A percentile compares a stretch with the other conserved stretches of the same genome.
Conservation (phyloP, 2,329 filamentous ascomycete species). For the Trichophyton schoenleinii region DNA sequence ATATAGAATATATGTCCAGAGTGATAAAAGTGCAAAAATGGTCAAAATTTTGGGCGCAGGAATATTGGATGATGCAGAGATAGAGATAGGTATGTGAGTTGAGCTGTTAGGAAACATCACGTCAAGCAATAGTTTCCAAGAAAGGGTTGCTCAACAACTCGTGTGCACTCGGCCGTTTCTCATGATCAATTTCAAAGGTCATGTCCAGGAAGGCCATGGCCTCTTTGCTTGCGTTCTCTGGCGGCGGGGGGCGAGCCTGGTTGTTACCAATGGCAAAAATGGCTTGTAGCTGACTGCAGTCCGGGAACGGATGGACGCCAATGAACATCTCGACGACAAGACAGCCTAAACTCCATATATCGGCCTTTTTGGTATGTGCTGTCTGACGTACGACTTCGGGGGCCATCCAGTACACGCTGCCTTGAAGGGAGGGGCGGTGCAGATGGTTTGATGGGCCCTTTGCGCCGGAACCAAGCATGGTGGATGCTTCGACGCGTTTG, state of each 20-base stretch:
- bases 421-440: slow-evolving; percentile 66
- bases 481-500: slow-evolving; percentile 89
- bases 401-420: slow-evolving; percentile 99
- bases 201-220: slow-evolving; percentile 70
- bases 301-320: slow-evolving; percentile 87
- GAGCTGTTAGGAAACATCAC: background rate
- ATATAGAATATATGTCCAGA: background rate
- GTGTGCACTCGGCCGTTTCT: slow-evolving; percentile 80
- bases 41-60: background rate
- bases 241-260: slow-evolving; percentile 76
- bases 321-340: slow-evolving; percentile 99
- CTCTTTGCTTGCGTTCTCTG: slow-evolving; percentile 72
- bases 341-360: slow-evolving; percentile 96
- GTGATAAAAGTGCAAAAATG: background rate
- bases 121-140: slow-evolving; percentile 55
- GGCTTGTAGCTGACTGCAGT: slow-evolving; percentile 91
- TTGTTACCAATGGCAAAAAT: slow-evolving; percentile 96
- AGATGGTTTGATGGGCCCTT: slow-evolving; percentile 29
- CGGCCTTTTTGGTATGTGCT: slow-evolving; percentile 92
- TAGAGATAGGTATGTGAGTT: too few relatives aligned
- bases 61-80: background rate
- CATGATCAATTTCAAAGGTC: slow-evolving; percentile 94
- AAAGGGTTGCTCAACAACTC: slow-evolving; percentile 78
- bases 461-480: slow-evolving; percentile 48
- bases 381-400: slow-evolving; percentile 97